phyloP scores from a whole-genome alignment of 2,329 filamentous ascomycete species.

The Diaporthe sp. region DNA sequence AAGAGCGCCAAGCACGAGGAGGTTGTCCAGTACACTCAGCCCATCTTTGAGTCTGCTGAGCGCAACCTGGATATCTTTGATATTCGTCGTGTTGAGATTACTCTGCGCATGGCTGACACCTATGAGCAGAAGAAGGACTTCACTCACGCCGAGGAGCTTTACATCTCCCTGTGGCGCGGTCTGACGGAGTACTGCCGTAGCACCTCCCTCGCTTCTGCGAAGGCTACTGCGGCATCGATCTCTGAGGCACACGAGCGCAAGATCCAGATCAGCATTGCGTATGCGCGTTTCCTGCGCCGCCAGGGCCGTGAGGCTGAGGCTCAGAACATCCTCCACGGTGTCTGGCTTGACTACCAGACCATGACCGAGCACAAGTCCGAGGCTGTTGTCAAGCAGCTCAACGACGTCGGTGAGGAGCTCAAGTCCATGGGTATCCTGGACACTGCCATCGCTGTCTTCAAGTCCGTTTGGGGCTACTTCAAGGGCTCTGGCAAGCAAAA shows the following conservation, averaged over 20 bases:
- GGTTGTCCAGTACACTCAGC: slow-evolving; percentile 39
- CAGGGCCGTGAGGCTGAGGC: slow-evolving; percentile 39
- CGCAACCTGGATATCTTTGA: slow-evolving; percentile 39
- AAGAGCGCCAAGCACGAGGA: slow-evolving; percentile 39
- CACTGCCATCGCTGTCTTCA: slow-evolving; percentile 40
- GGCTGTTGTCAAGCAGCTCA: slow-evolving; percentile 40
- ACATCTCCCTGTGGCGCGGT: slow-evolving; percentile 43
- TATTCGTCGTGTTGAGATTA: slow-evolving; percentile 39
- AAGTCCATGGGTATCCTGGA: slow-evolving; percentile 41
- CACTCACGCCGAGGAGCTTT: slow-evolving; percentile 42
- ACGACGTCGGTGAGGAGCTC: slow-evolving; percentile 40
- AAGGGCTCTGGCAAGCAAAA: slow-evolving; percentile 40
- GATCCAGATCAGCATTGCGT: slow-evolving; percentile 41
- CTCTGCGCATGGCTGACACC: slow-evolving; percentile 39
- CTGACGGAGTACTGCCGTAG: slow-evolving; percentile 41
- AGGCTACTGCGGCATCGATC: slow-evolving; percentile 33
- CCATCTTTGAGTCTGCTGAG: slow-evolving; percentile 40
- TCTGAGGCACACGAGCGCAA: slow-evolving; percentile 42
- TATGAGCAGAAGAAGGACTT: slow-evolving; percentile 41
- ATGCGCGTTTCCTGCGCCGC: slow-evolving; percentile 40
- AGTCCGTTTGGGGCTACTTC: slow-evolving; percentile 42
- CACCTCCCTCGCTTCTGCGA: slow-evolving; percentile 28
- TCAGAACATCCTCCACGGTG: slow-evolving; percentile 41
- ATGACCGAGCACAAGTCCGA: slow-evolving; percentile 39
- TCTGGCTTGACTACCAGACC: slow-evolving; percentile 42